Conservation (phyloP, 495 filamentous ascomycete genomes). For the Hypoxylon fragiforme region DNA sequence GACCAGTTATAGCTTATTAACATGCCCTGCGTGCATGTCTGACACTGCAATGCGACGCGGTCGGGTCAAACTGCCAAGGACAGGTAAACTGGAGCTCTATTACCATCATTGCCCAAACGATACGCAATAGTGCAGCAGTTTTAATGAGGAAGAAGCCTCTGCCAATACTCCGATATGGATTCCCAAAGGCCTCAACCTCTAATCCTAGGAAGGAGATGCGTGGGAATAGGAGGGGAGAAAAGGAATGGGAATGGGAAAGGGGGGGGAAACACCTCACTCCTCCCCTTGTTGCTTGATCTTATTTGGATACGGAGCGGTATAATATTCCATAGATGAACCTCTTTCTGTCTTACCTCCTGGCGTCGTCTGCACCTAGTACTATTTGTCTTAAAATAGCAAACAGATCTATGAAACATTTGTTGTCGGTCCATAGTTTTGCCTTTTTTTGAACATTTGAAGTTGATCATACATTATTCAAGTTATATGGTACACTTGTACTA, state of each 20-base stretch:
- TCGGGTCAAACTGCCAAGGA: constrained; percentile 40
- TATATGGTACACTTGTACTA: constrained; percentile 1
- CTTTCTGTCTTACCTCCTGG: no score
- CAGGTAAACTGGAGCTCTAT: constrained; percentile 19
- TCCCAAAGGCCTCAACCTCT: no score
- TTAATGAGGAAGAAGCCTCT: constrained; percentile 25
- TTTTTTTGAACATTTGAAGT: neutral
- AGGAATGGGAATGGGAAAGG: constrained; percentile 9
- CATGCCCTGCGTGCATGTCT: constrained; percentile 18
- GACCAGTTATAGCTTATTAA: constrained; percentile 28
- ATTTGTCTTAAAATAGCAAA: neutral
- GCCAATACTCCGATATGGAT: constrained; percentile 17
- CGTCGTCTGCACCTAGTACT: neutral
- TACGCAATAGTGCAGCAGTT: constrained; percentile 34
- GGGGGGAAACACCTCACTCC: no score
- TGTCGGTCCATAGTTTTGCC: neutral
- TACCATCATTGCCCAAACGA: constrained; percentile 22
- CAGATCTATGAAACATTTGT: neutral
- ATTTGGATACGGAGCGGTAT: no score
- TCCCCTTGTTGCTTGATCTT: no score
- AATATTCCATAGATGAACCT: no score
- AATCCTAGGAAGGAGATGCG: no score
- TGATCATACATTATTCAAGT: no score
- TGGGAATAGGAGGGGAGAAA: no score
- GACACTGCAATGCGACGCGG: constrained; percentile 32